phyloP scores from a whole-genome alignment of 441 rosid genomes.

The Rhodomyrtus psidioides region DNA sequence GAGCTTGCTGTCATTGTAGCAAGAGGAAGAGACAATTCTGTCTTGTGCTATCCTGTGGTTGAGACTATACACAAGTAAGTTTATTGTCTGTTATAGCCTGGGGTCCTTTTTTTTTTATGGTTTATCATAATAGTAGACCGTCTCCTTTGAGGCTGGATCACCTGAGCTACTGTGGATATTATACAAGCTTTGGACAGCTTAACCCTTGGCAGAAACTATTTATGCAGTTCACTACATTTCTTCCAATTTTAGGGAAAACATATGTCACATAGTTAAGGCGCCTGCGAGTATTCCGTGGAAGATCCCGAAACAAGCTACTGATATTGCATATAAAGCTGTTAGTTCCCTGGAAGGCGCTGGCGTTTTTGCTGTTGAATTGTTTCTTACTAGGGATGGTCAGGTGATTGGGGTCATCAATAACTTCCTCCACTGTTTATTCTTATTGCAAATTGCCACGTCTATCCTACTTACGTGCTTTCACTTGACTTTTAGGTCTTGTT shows the following conservation, averaged over 20 bases:
- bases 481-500: slow-evolving; percentile 50
- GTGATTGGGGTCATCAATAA: slow-evolving; percentile 19
- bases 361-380: slow-evolving; percentile 92
- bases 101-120: background rate
- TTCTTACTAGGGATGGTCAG: slow-evolving; percentile 77
- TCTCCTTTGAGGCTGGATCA: background rate
- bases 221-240: background rate
- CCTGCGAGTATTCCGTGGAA: slow-evolving; percentile 87
- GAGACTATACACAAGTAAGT: slow-evolving; percentile 89
- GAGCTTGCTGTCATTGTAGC: slow-evolving; percentile 94
- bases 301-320: slow-evolving; percentile 71
- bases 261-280: slow-evolving; percentile 92
- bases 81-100: background rate
- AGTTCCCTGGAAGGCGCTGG: slow-evolving; percentile 95
- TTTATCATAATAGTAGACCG: background rate
- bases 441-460: background rate
- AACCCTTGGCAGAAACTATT: background rate
- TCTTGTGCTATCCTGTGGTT: slow-evolving; percentile 83
- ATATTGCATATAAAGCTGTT: slow-evolving; percentile 73
- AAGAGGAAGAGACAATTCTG: slow-evolving; percentile 86
- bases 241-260: slow-evolving; percentile 63
- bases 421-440: background rate
- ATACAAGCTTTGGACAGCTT: background rate
- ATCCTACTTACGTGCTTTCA: background rate
- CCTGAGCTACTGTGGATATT: background rate